Evolutionary conservation across 805 yeast species (phyloP), one percentile per base, ranked within the genome.

Genomic region (Cyberlindnera euphorbiae): DNA sequence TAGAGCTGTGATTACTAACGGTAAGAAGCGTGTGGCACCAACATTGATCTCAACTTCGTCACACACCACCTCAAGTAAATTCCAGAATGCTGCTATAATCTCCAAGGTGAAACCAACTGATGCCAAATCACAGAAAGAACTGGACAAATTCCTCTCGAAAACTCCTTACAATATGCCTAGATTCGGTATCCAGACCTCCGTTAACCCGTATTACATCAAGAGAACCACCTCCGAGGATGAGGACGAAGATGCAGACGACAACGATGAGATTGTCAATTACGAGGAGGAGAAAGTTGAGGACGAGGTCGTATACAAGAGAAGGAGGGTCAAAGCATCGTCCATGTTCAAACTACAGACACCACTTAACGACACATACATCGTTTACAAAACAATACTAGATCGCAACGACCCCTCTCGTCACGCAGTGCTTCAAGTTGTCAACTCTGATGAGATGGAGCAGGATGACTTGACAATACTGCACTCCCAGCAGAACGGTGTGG

Each of bases 21-120:
- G 93, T 4, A 77, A 76, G 50, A 83, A 82, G 48, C 61, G 93
- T 46, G 87, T 84, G 2, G 73, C 84, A 1, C 94, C 93, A 5
- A 66, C 78, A 16, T 57, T 82, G 11, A 69, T 82, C 4, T 75
- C 89, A 1, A 51, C 73, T 1, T 55, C 63, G 4, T 47, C 50
- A 14, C 53, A 58, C 18, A 48, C 60, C 8, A 32, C 42, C 0
- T 37, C 36, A 17, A 42, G 34, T 32, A 49, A 35, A 33, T 52
- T 42, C 39, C 33, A 39, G 37, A 33, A 32, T 35, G 26, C 42
- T 16, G 17, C 50, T 6, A 29, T 47, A 6, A 36, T 41, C 8
- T 29, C 26, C 23, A 48, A 23, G 28, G 39, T 15, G 31, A 45
- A 23, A 19, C 36, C 35, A 10, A 36, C 26, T 30, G 31, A 36